These are phyloP conservation scores for Leccinum cinnamomeum DNA, from an alignment of 1,284 basidiomycete species.

Conservation along the genomic window DNA sequence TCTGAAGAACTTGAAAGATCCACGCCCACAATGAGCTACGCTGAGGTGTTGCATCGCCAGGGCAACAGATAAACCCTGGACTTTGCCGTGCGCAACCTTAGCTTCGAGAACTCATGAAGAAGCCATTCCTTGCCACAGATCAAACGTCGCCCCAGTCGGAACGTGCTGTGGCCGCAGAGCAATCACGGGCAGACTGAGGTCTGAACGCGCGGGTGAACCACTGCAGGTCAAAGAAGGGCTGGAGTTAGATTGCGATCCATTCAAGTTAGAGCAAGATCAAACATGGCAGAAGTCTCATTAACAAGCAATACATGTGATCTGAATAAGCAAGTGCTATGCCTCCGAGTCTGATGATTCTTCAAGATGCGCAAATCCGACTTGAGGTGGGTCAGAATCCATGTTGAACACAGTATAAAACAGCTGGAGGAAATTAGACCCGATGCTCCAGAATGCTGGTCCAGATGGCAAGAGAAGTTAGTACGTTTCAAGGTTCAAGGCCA, in stretches of 20 bases:
- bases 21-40: slow-evolving; percentile 11
- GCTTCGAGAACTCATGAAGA: slow-evolving; percentile 4
- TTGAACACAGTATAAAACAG: neutral
- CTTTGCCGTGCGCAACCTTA: slow-evolving; percentile 5
- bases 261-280: too few relatives aligned
- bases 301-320: too few relatives aligned
- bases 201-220: too few relatives aligned
- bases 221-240: too few relatives aligned
- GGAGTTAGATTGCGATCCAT: too few relatives aligned
- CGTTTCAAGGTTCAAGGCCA: neutral
- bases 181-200: slow-evolving; percentile 32
- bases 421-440: too few relatives aligned
- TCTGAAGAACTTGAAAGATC: slow-evolving; percentile 6
- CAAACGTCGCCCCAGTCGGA: slow-evolving; percentile 17
- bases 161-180: slow-evolving; percentile 38
- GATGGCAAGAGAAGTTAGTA: too few relatives aligned
- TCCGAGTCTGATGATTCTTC: too few relatives aligned
- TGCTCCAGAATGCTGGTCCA: too few relatives aligned
- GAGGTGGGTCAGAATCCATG: too few relatives aligned
- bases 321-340: too few relatives aligned
- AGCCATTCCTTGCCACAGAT: slow-evolving; percentile 26
- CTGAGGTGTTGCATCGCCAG: slow-evolving; percentile 11
- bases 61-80: neutral
- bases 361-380: neutral
- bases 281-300: too few relatives aligned